A percentile compares a stretch with the other conserved stretches of the same genome.
Evolutionary conservation across 2,329 filamentous ascomycete genomes (phyloP).

Genomic region (Fusarium oligoseptatum): DNA sequence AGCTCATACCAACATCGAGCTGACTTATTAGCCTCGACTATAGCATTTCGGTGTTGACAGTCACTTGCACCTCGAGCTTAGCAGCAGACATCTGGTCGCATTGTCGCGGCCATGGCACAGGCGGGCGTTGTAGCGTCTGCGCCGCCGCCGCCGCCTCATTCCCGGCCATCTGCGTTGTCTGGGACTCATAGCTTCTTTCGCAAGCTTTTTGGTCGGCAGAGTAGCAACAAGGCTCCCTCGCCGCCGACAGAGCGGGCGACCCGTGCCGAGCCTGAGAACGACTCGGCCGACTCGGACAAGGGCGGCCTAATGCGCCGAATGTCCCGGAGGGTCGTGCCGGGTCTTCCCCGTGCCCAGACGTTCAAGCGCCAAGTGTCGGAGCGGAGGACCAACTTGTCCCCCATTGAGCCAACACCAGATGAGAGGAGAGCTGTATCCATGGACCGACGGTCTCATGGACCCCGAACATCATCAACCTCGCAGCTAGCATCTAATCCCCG

Average conservation of each 20-base stretch:
- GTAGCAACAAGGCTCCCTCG: slow-evolving; percentile 23
- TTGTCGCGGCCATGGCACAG: slow-evolving; percentile 50
- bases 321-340: slow-evolving; percentile 77
- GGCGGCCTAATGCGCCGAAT: slow-evolving; percentile 57
- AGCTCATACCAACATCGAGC: slow-evolving; percentile 19
- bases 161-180: slow-evolving; percentile 44
- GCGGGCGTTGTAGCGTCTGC: slow-evolving; percentile 46
- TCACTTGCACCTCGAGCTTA: slow-evolving; percentile 19
- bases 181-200: slow-evolving; percentile 46
- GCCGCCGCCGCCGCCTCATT: slow-evolving; percentile 42
- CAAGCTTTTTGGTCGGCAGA: slow-evolving; percentile 47
- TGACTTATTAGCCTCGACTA: slow-evolving; percentile 11
- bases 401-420: slow-evolving; percentile 71
- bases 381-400: slow-evolving; percentile 77
- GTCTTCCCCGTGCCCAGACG: slow-evolving; percentile 80
- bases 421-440: slow-evolving; percentile 81
- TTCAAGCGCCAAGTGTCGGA: slow-evolving; percentile 89
- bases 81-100: slow-evolving; percentile 26
- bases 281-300: slow-evolving; percentile 47
- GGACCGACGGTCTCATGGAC: slow-evolving; percentile 63
- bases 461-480: slow-evolving; percentile 43
- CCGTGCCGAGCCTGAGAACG: slow-evolving; percentile 51
- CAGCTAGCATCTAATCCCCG: slow-evolving; percentile 52
- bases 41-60: slow-evolving; percentile 7
- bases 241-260: slow-evolving; percentile 28